Base-by-base conservation (phyloP, 768 basidiomycete genomes). In the Daedaleopsis nitida region DNA sequence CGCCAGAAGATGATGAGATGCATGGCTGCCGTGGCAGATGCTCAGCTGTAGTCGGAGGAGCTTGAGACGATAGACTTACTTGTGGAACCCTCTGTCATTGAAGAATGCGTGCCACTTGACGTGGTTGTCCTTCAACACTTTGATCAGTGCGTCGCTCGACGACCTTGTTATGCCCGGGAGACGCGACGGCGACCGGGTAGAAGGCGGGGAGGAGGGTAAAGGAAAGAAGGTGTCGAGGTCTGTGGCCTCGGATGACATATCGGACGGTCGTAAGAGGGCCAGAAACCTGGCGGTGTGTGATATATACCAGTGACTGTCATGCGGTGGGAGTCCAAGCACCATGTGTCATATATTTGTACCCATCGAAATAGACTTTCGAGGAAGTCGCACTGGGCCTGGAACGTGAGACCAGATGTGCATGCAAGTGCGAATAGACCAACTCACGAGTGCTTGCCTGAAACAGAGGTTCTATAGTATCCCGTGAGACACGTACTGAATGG, bases 111-210 rank as follows among this genome's bases (percentile, higher is more conserved):
- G 83, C 68, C 75, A 74, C 50, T 72, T 76, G 32, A 71, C 69
- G 51, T 84, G 79, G 57, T 83, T 83, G 5, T 84, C 81, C 59
- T 78, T 80, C 51, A 86, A 71, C 10, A 77, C 58, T 6, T 70
- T 49, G 0, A 57, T 64, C 0, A 79, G 52, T 2, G 71, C 59
- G 35, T 64, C 42, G 54, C 75, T 72, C 2, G 78, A 76, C 48
- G 73, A 68, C 38, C 48, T 55, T 11, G 55, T 69, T 21, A 70
- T 55, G 5, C 77, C 70, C 1, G 69, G 49, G 17, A 68, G 54
- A 2, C 69, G 65, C 9, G 53, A 45, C 5, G 67, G 69, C n/a
- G 50, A 65, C 43, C 51, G 32, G 1, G 58, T 32, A 0, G 58
- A 56, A 2, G 58, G 57, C 13, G 47, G 19, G 42, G 21, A 11